Percentiles rank a stretch among this genome's conserved stretches.
phyloP scores from a whole-genome alignment of 2,329 filamentous ascomycete genomes.

The Scedosporium boydii region DNA sequence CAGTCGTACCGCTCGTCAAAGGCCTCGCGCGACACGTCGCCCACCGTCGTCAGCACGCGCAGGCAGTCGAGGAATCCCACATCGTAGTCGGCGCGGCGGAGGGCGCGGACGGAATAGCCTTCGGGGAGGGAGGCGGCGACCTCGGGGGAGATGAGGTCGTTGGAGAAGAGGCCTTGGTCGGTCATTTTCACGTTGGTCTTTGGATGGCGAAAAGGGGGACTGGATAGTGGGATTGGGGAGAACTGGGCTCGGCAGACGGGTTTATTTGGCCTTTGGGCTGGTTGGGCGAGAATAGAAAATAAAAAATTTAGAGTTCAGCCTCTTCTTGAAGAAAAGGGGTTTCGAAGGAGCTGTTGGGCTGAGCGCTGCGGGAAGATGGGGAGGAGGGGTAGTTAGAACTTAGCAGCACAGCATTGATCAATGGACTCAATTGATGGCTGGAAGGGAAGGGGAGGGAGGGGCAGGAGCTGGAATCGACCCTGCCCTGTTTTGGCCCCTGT shows the following conservation, averaged over 20 bases:
- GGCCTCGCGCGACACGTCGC: conserved; percentile 65
- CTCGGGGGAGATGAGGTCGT: conserved; percentile 65
- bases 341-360: neutral
- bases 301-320: neutral
- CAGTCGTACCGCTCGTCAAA: conserved; percentile 77
- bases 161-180: conserved; percentile 62
- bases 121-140: conserved; percentile 65
- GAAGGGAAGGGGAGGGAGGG: neutral
- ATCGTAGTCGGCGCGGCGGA: conserved; percentile 68
- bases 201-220: neutral
- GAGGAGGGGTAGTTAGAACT: neutral
- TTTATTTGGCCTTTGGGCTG: neutral
- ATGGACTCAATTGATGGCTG: neutral
- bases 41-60: conserved; percentile 84
- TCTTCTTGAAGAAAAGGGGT: neutral
- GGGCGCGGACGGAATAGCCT: conserved; percentile 73
- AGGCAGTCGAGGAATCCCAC: conserved; percentile 85
- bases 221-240: neutral
- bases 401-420: neutral
- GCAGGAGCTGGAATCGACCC: neutral
- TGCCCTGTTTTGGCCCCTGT: neutral
- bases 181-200: neutral
- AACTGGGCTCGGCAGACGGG: neutral
- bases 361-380: neutral
- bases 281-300: neutral